phyloP scores from a whole-genome alignment of 805 yeast species.

The Teunomyces aglyptinius region DNA sequence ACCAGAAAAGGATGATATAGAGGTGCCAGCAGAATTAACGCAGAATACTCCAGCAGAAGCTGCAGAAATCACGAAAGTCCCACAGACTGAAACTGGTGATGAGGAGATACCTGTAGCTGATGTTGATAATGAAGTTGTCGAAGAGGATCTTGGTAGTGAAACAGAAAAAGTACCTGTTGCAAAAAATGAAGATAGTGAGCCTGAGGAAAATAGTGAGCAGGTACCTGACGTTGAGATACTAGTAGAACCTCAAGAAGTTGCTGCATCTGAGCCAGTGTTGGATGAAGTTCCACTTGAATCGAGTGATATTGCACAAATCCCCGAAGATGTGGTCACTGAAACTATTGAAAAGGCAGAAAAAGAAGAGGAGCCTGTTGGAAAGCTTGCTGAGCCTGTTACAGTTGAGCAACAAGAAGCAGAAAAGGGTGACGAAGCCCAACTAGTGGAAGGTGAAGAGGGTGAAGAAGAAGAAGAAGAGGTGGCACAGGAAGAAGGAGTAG shows the following conservation, averaged over 20 bases:
- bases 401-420: neutral
- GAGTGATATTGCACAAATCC: neutral
- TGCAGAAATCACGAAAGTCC: neutral
- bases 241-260: neutral
- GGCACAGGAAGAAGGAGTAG: neutral
- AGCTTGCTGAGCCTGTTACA: neutral
- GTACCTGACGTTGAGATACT: neutral
- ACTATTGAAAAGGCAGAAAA: neutral
- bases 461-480: constrained; percentile 8
- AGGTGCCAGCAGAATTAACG: neutral
- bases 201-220: neutral
- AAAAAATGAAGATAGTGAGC: neutral
- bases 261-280: neutral
- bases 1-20: neutral
- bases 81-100: neutral
- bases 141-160: neutral
- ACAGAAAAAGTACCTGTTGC: neutral
- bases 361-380: constrained; percentile 5
- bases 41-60: neutral
- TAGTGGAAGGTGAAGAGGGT: neutral
- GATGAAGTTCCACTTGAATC: constrained; percentile 1
- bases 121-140: neutral
- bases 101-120: neutral
- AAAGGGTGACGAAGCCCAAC: neutral
- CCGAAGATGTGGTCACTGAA: neutral